Percentiles rank a stretch among this genome's conserved stretches.
Evolutionary conservation across 495 filamentous ascomycete species (phyloP).

Genomic region (Penicillium simplicissimum): DNA sequence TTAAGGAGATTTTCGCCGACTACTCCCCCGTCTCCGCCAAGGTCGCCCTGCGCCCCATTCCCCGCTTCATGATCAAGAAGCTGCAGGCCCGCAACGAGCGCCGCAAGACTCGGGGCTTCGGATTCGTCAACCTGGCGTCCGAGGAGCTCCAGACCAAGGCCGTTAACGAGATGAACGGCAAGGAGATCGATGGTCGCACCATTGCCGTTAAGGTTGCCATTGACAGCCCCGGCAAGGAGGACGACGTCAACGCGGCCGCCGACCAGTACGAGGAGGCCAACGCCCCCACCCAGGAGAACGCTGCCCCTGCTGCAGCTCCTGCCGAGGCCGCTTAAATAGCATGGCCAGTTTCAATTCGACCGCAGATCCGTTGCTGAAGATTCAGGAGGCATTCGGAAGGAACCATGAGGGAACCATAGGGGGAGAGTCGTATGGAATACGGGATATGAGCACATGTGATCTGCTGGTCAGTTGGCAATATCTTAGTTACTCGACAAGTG

Average conservation of each 20-base stretch:
- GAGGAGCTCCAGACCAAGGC: constrained; percentile 98
- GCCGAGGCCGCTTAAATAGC: constrained; percentile 33
- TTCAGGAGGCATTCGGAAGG: constrained; percentile 9
- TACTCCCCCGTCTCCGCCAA: constrained; percentile 93
- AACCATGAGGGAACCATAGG: neutral
- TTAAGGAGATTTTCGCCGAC: constrained; percentile 90
- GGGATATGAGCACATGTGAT: constrained; percentile 14
- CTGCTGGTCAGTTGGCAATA: constrained; percentile 16
- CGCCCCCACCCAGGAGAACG: constrained; percentile 43
- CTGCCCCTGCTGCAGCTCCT: constrained; percentile 28
- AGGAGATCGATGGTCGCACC: constrained; percentile 96
- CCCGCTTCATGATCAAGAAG: constrained; percentile 99
- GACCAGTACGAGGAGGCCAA: constrained; percentile 48
- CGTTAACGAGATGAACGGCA: constrained; percentile 96
- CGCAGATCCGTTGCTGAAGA: constrained; percentile 28
- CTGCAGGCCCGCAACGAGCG: constrained; percentile 95
- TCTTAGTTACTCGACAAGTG: constrained; percentile 21
- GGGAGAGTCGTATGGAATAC: constrained; percentile 20
- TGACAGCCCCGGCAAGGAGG: constrained; percentile 98
- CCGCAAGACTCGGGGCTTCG: constrained; percentile 98
- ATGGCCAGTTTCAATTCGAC: constrained; percentile 23
- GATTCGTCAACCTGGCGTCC: constrained; percentile 92
- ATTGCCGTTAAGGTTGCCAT: constrained; percentile 99
- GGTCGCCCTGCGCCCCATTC: constrained; percentile 96
- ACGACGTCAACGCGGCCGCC: constrained; percentile 73